Conservation (phyloP, 2,329 filamentous ascomycete species). For the Blastomyces gilchristii region DNA sequence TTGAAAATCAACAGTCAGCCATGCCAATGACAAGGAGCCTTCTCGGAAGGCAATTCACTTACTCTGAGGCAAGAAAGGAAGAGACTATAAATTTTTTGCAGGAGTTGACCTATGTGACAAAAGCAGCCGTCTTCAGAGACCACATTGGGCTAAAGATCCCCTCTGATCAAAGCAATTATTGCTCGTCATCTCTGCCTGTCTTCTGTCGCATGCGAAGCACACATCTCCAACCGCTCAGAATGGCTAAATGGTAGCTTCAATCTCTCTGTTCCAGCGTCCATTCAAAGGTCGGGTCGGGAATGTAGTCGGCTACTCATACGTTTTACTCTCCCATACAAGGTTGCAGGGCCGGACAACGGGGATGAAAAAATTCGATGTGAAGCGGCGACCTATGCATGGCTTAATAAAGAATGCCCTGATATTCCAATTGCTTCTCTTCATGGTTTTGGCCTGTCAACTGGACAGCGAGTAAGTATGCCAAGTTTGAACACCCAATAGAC, state of each 20-base stretch:
- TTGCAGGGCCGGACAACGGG: constrained; percentile 21
- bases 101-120: constrained; percentile 10
- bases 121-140: constrained; percentile 1
- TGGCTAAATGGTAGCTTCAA: constrained; percentile 20
- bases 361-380: constrained; percentile 25
- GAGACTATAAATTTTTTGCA: constrained; percentile 10
- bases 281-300: constrained; percentile 9
- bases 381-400: constrained; percentile 22
- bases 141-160: neutral
- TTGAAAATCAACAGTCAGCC: too few relatives aligned
- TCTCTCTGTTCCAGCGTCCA: constrained; percentile 20
- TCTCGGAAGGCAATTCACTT: constrained; percentile 10
- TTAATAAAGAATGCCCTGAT: constrained; percentile 20
- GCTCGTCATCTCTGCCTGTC: constrained; percentile 6
- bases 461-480: constrained; percentile 15
- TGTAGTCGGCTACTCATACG: constrained; percentile 14
- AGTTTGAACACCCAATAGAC: neutral
- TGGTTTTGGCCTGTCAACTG: constrained; percentile 21
- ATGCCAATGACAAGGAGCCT: constrained; percentile 9
- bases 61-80: constrained; percentile 8
- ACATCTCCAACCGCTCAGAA: constrained; percentile 14
- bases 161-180: neutral
- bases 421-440: constrained; percentile 21
- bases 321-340: constrained; percentile 20
- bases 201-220: constrained; percentile 12